Conservation (phyloP, 148 eudicot genomes). For the Chenopodium formosanum region DNA sequence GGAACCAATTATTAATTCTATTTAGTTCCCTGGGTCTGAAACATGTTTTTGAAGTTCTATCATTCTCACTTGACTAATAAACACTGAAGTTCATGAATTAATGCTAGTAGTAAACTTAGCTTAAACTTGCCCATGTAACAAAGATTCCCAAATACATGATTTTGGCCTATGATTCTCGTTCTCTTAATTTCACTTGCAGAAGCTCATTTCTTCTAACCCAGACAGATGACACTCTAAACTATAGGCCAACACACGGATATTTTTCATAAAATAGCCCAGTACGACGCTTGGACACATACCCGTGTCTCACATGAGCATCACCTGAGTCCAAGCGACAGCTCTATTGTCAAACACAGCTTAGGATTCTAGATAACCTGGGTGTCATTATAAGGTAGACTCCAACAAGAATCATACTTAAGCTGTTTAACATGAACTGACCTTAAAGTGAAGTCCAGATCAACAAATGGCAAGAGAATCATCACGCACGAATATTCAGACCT, state of each 20-base stretch:
- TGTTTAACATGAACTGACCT: background rate
- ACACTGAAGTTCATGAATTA: background rate
- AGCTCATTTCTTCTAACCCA: background rate
- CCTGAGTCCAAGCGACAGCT: background rate
- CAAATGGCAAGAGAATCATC: background rate
- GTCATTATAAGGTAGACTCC: background rate
- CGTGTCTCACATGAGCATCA: background rate
- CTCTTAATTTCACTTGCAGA: background rate
- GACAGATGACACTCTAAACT: background rate
- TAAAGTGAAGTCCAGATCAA: background rate
- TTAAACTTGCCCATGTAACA: background rate
- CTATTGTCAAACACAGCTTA: too few species aligned
- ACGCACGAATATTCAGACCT: background rate
- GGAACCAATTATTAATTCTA: background rate
- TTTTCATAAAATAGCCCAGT: background rate
- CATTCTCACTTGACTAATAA: background rate
- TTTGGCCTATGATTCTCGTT: background rate
- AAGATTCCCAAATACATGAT: background rate
- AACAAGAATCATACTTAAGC: background rate
- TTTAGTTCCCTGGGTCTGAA: background rate
- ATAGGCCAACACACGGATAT: background rate
- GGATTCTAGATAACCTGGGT: too few species aligned
- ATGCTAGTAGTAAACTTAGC: background rate
- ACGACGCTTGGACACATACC: background rate
- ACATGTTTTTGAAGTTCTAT: background rate